Evolutionary conservation across 495 filamentous ascomycete species (phyloP), one percentile per base, ranked within the genome.

Genomic region (Hyaloscypha bicolor): DNA sequence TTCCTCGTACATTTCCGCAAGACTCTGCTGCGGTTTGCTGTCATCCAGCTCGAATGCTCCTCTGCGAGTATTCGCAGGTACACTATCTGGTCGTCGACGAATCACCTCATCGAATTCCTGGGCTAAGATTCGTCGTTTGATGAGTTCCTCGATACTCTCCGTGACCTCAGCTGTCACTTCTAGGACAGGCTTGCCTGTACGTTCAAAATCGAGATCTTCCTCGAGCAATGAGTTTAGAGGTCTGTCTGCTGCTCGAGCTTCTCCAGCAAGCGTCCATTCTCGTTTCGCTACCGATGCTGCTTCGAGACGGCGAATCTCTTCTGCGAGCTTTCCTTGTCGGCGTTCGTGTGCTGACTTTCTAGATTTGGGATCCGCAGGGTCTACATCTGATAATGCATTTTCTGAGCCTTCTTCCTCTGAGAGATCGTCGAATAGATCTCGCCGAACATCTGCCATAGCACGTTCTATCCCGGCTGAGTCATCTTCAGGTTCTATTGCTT

Each of bases 171-270:
- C 89, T 0, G 96, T 98, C 71, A 97, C 93, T 35, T 97, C 91
- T 4, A 94, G 93, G 1, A 97, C 90, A 0, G 95, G 95, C 76
- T 97, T 98, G 67, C 95, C 96, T n/a, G 91, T 86, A 58, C 95
- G 86, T 76, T 99, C 95, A 72, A 97, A 98, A 62, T 98, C 95
- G 16, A 99, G 84, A 68, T 97, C 93, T 77, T 98, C 90, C 75
- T 97, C 96, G 2, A 99, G 85, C 0, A 99, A 85, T 1, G 94
- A 97, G 77, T 99, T 98, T 21, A 93, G 66, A 0, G 96, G 95
- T 56, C 95, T 84, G 65, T 93, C 91, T 2, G 81, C 81, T 1
- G 92, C 96, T 55, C 87, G 85, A 48, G 93, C 95, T 83, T 99
- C 95, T 72, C 95, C 95, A 12, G 91, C 83, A 42, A 98, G 81